Base-by-base conservation (phyloP, 2,329 filamentous ascomycete species). In the Fonsecaea pugnacius region DNA sequence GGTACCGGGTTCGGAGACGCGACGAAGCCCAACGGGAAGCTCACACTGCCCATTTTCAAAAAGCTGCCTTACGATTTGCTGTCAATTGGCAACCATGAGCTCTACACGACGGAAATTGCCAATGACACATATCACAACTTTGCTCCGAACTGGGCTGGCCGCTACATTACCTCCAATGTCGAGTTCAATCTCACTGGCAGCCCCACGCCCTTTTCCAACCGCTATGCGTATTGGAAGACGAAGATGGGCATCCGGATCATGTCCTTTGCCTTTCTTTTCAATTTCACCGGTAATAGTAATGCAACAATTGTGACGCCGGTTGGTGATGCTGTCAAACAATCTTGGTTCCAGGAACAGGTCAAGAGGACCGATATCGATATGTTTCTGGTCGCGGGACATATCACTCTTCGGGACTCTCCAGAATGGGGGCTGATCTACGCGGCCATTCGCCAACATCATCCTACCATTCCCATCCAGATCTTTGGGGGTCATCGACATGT, bases 401-500 rank as follows among this genome's bases (percentile, higher is more conserved):
- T 88, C 69, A 85, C 85, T 16, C 81, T 84, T 6, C 78, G 83
- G 2, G 75, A 73, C 5, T 78, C 75, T 21, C 83, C 79, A 70
- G 78, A 75, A 38, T 78, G 82, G 65, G 73, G 77, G 2, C 78
- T 77, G 0, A 83, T 90, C 14, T 83, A 84, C 69, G 78, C 84
- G 50, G 83, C 85, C 33, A 89, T 90, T 68, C 83, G 87, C 16
- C 78, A 79, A 10, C 75, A 81, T 18, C 83, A 83, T 58, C 83
- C 85, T 1, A 76, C 82, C 14, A 84, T 82, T 1, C 87, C 87
- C 0, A 83, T 90, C 53, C 86, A 89, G 73, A 82, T 86, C 59
- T 87, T 90, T 68, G 87, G 87, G 21, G 87, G 87, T 9, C 87
- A 89, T 74, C 83, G 79, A 40, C 87, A 89, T 71, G 83, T 88